Evolutionary conservation across 2,329 filamentous ascomycete genomes (phyloP).

Genomic region (Aspergillus texensis): DNA sequence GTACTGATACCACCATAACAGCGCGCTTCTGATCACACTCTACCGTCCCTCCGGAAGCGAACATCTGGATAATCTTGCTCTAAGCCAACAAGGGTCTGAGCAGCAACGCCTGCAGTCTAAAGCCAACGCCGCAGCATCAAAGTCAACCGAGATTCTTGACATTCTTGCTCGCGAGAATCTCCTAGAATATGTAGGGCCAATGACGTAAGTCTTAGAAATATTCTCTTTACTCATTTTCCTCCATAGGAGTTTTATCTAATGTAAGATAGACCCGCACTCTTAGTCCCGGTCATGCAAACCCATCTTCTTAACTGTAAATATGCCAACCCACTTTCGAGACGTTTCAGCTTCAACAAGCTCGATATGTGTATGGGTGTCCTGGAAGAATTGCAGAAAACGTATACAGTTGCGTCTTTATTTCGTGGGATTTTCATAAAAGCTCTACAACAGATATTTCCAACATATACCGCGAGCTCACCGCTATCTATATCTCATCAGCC

Average conservation of each 20-base stretch:
- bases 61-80: conserved; percentile 20
- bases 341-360: conserved; percentile 34
- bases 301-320: conserved; percentile 34
- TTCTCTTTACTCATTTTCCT: not conserved
- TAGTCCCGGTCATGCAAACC: conserved; percentile 38
- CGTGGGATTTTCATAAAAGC: conserved; percentile 30
- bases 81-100: conserved; percentile 18
- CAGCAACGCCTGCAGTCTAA: conserved; percentile 24
- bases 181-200: conserved; percentile 23
- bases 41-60: conserved; percentile 30
- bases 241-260: not conserved
- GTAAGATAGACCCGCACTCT: conserved; percentile 24
- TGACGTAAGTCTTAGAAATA: conserved; percentile 28
- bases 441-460: conserved; percentile 26
- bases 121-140: conserved; percentile 20
- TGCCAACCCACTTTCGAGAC: conserved; percentile 24
- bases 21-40: conserved; percentile 30
- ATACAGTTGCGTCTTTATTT: conserved; percentile 31
- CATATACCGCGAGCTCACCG: not conserved
- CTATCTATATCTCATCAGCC: not conserved
- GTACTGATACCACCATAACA: conserved; percentile 16
- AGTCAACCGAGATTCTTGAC: conserved; percentile 28
- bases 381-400: conserved; percentile 34
- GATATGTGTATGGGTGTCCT: conserved; percentile 36
- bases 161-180: conserved; percentile 22